Conservation (phyloP, 2,329 filamentous ascomycete genomes). For the Penicillium sp. region DNA sequence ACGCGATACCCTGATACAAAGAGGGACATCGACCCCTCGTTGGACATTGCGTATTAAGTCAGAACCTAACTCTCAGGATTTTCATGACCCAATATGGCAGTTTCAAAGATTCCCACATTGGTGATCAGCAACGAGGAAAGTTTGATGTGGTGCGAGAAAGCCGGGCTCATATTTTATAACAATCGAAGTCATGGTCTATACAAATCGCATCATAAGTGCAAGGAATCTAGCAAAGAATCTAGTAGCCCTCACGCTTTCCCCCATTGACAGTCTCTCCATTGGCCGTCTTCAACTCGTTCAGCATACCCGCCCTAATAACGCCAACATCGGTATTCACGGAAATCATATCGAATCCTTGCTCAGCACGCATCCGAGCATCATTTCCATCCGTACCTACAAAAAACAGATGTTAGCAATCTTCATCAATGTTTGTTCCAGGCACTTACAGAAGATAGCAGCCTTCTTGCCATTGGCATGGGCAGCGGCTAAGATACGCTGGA, state of each 20-base stretch:
- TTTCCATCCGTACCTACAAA: conserved; percentile 30
- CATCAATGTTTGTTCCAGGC: neutral
- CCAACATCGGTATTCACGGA: conserved; percentile 39
- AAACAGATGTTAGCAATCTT: neutral
- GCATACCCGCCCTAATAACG: conserved; percentile 33
- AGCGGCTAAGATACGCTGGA: conserved; percentile 34
- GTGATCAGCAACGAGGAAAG: neutral
- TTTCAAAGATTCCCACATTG: neutral
- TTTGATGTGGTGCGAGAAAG: neutral
- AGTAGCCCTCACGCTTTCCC: conserved; percentile 13
- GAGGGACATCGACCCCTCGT: neutral
- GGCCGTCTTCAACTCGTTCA: conserved; percentile 30
- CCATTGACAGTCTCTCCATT: conserved; percentile 21
- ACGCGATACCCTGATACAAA: neutral
- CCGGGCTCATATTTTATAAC: neutral
- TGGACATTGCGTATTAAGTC: neutral
- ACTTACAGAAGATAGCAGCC: conserved; percentile 43
- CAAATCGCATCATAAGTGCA: neutral
- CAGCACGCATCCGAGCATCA: conserved; percentile 31
- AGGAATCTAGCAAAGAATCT: neutral
- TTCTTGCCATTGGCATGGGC: conserved; percentile 37
- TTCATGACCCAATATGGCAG: neutral
- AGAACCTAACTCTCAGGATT: neutral
- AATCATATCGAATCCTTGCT: conserved; percentile 42
- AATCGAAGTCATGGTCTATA: neutral